Evolutionary conservation across 208 protist genomes (phyloP), one percentile per base, ranked within the genome.

Genomic region (Crithidia thermophila): DNA sequence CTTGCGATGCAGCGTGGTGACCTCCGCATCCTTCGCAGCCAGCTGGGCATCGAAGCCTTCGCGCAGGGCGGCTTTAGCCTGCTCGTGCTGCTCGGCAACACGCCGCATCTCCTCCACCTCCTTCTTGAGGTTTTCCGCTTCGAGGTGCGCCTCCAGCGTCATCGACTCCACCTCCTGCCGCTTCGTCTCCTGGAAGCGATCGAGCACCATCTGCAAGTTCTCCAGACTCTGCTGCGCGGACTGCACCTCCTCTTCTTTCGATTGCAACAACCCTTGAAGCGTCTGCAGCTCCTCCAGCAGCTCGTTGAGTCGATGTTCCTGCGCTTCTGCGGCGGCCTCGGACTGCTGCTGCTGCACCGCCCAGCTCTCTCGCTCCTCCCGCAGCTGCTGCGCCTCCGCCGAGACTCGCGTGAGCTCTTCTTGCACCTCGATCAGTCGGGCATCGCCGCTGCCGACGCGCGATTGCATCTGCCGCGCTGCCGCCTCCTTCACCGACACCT

Each of bases 1-100:
- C 69, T 96, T 96, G 27, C 65, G 73, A 58, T 96, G 83, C 57
- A 96, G 75, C 0, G 75, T 65, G 2, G 77, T 82, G 23, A 94
- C 77, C 56, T 93, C 87, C 9, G 81, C 46, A 39, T 84, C 90
- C 65, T 93, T 92, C 1, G 34, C 21, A 1, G 81, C 81, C 20
- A 93, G 28, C 62, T 92, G 75, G 9, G 40, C 18, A 28, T 64
- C 62, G 25, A 67, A 64, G 31, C 4, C n/a, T 0, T 50, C 34
- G 5, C 42, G 62, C 56, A 61, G 11, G 4, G 21, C 39, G 11
- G 25, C 51, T n/a, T 55, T n/a, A 16, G 43, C 51, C 13, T 58
- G 43, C 10, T 66, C 49, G 21, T 86, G 77, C 18, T 69, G 51
- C 1, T 56, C 49, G 25, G 28, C 40, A 5, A 52, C 30, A 28